Evolutionary conservation across 2,329 filamentous ascomycete species (phyloP).

Genomic region (Ampelomyces quisqualis): DNA sequence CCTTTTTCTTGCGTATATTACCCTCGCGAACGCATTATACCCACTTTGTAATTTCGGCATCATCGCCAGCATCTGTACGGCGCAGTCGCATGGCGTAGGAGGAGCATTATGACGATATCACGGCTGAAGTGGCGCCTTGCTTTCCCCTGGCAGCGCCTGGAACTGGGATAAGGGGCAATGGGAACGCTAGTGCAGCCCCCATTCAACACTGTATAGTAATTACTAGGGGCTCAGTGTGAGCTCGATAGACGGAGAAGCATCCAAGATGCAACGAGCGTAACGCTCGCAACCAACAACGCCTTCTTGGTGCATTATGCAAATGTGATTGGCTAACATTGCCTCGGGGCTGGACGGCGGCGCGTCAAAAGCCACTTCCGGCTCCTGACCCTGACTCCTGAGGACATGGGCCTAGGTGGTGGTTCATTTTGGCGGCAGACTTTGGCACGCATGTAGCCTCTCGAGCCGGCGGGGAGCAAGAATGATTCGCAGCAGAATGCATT

Average conservation of each 20-base stretch:
- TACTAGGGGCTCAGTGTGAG: slow-evolving; percentile 21
- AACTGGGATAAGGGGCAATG: slow-evolving; percentile 20
- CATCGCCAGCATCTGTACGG: slow-evolving; percentile 28
- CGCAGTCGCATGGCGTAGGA: slow-evolving; percentile 29
- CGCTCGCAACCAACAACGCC: slow-evolving; percentile 21
- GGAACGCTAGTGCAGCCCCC: slow-evolving; percentile 41
- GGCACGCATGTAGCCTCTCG: too few relatives aligned
- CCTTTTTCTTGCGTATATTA: slow-evolving; percentile 43
- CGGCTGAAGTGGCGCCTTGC: slow-evolving; percentile 12
- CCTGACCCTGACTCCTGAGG: too few relatives aligned
- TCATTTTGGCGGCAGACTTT: neutral
- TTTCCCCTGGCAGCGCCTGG: slow-evolving; percentile 17
- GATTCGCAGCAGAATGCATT: too few relatives aligned
- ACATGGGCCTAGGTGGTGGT: too few relatives aligned
- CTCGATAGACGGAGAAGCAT: slow-evolving; percentile 18
- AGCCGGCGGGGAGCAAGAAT: too few relatives aligned
- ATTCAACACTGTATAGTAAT: slow-evolving; percentile 34
- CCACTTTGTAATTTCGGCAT: slow-evolving; percentile 44
- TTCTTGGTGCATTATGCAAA: slow-evolving; percentile 14
- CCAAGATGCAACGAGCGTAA: slow-evolving; percentile 29
- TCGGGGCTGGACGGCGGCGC: too few relatives aligned
- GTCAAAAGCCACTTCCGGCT: too few relatives aligned
- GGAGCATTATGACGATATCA: slow-evolving; percentile 30
- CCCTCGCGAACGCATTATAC: slow-evolving; percentile 41
- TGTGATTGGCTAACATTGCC: slow-evolving; percentile 22